Evolutionary conservation across 805 yeast species (phyloP), one percentile per base, ranked within the genome.

Genomic region (Allodekkera sacchari): DNA sequence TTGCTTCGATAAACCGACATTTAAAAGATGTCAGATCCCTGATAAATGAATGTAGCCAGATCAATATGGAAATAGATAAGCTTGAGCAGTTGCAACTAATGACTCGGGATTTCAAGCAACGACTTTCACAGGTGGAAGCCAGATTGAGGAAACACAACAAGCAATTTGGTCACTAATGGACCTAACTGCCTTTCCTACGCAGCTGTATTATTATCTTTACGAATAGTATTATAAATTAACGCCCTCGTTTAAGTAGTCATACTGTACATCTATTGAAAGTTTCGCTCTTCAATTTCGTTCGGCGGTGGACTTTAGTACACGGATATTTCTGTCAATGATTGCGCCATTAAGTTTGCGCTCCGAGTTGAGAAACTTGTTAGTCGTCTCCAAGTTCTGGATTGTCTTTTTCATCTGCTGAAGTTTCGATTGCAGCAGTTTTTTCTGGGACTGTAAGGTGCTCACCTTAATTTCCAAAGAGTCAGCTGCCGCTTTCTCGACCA

Each of bases 351-450:
- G 50, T 47, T 38, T 47, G 43, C 15, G 46, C 38, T 25, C 57
- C n/a, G 35, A 20, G 14, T 28, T 37, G 43, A 58, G 45, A 36
- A 56, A 61, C 6, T 49, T 41, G 31, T 55, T 47, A 39, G 51
- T 47, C 38, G 52, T 63, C 36, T 45, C 54, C 35, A 63, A 49
- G 39, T 62, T 68, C 7, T 52, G 45, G 15, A 51, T 47, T 26
- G 44, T 36, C 26, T 57, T 53, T 30, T 59, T 55, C 32, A 63
- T 48, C 35, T 72, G 74, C 28, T 63, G 62, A 28, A 70, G 52
- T 42, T 64, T 68, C 32, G 73, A 64, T 41, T 56, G 63, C 48
- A 63, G 67, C 34, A 66, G 60, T 21, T 63, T 63, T 38, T 62
- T 51, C 45, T 71, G 71, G 29, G 57, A 55, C 27, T 61, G 60